Conservation (phyloP, 352 stramenopile genomes). For the Globisporangium nagaii region DNA sequence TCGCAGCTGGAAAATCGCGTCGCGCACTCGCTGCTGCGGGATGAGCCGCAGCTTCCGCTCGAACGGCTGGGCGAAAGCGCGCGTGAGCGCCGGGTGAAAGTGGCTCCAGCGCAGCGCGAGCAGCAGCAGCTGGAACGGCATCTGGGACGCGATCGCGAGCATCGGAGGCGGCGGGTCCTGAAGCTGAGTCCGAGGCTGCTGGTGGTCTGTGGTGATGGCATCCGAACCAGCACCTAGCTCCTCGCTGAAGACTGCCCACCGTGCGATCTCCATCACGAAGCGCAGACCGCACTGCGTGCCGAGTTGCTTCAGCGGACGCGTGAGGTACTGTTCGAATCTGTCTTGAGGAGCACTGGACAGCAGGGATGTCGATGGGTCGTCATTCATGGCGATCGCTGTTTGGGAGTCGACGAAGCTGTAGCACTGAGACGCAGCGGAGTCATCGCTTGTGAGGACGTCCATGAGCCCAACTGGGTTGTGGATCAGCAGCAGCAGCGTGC, state of each 20-base stretch:
- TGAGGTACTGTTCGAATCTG: constrained; percentile 10
- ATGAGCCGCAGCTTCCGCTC: constrained; percentile 41
- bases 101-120: constrained; percentile 68
- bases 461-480: constrained; percentile 4
- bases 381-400: too few relatives aligned
- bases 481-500: constrained; percentile 11
- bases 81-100: constrained; percentile 48
- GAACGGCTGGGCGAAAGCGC: constrained; percentile 33
- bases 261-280: constrained; percentile 53
- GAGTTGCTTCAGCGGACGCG: constrained; percentile 33
- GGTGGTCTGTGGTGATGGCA: too few relatives aligned
- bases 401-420: constrained; percentile 1
- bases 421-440: not conserved
- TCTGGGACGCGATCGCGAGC: constrained; percentile 28
- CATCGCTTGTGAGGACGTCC: not conserved
- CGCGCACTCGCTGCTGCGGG: constrained; percentile 32
- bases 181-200: too few relatives aligned
- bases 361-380: not conserved
- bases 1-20: constrained; percentile 29
- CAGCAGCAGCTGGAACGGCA: constrained; percentile 68
- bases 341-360: not conserved
- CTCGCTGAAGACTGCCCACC: constrained; percentile 8
- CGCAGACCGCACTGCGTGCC: constrained; percentile 39
- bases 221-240: not conserved
- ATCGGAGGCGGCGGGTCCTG: constrained; percentile 10